These are phyloP conservation scores for Alternaria ethzedia DNA, from an alignment of 2,329 filamentous ascomycete genomes.

Conservation along the genomic window DNA sequence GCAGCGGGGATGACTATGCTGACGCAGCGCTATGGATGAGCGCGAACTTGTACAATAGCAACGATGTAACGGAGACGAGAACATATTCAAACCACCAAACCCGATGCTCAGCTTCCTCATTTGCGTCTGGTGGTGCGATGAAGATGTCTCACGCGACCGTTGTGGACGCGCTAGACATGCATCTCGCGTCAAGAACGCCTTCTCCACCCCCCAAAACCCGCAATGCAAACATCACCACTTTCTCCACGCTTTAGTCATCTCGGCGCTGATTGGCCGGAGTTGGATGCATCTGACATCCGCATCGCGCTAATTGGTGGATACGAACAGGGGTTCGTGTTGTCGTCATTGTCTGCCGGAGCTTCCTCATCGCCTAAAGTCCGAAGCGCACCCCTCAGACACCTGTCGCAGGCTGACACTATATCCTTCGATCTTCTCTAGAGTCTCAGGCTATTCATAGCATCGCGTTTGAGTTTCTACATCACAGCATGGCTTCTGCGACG, in stretches of 20 bases:
- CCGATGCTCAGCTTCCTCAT: not conserved
- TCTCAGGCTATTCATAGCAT: not conserved
- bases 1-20: not conserved
- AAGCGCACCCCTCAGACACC: slow-evolving; percentile 11
- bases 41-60: slow-evolving; percentile 15
- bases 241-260: slow-evolving; percentile 1
- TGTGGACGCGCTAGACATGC: slow-evolving; percentile 2
- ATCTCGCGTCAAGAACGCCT: not conserved
- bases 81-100: slow-evolving; percentile 1
- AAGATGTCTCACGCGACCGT: slow-evolving; percentile 5
- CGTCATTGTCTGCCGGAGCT: slow-evolving; percentile 24
- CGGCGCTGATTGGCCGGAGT: slow-evolving; percentile 5
- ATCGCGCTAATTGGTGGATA: slow-evolving; percentile 20
- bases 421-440: not conserved
- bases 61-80: not conserved
- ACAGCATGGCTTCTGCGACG: slow-evolving; percentile 70
- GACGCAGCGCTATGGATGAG: not conserved
- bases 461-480: not conserved
- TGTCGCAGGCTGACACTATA: not conserved
- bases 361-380: slow-evolving; percentile 20
- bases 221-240: slow-evolving; percentile 21
- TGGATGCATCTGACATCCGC: slow-evolving; percentile 1
- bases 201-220: not conserved
- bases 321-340: slow-evolving; percentile 20
- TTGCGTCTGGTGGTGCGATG: not conserved